These are phyloP conservation scores for Ophiostoma piceae DNA, from an alignment of 2,329 filamentous ascomycete species.

Conservation along the genomic window DNA sequence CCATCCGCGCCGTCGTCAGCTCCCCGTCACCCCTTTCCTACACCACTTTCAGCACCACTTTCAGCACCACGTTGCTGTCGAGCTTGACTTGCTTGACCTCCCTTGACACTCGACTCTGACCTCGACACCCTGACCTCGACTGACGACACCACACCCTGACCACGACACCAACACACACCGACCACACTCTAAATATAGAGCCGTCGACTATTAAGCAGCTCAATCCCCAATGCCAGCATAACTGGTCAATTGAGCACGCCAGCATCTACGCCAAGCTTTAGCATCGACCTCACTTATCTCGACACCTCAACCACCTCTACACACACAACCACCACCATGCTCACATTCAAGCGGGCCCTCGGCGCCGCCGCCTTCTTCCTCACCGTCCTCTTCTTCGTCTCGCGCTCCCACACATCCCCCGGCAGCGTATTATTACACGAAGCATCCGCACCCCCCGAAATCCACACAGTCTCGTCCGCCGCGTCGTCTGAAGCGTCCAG, in stretches of 20 bases:
- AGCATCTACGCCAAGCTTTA: background rate
- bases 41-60: background rate
- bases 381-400: conserved; percentile 64
- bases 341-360: conserved; percentile 72
- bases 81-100: no score
- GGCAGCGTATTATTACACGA: conserved; percentile 17
- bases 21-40: conserved; percentile 9
- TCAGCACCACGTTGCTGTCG: no score
- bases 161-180: background rate
- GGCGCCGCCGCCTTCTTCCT: conserved; percentile 65
- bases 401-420: conserved; percentile 49
- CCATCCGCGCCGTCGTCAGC: conserved; percentile 6
- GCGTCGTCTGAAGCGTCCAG: conserved; percentile 20
- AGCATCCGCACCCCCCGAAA: conserved; percentile 29
- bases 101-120: no score
- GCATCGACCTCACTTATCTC: background rate
- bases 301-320: background rate
- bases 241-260: background rate
- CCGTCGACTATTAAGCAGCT: background rate
- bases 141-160: background rate
- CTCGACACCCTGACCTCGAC: no score
- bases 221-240: background rate
- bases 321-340: conserved; percentile 49
- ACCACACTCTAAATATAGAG: background rate
- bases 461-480: conserved; percentile 27